Percentiles rank a stretch among this genome's conserved stretches.
Evolutionary conservation across 1,139 yeast species (phyloP).

Genomic region (Trichomonascaceae sp.): DNA sequence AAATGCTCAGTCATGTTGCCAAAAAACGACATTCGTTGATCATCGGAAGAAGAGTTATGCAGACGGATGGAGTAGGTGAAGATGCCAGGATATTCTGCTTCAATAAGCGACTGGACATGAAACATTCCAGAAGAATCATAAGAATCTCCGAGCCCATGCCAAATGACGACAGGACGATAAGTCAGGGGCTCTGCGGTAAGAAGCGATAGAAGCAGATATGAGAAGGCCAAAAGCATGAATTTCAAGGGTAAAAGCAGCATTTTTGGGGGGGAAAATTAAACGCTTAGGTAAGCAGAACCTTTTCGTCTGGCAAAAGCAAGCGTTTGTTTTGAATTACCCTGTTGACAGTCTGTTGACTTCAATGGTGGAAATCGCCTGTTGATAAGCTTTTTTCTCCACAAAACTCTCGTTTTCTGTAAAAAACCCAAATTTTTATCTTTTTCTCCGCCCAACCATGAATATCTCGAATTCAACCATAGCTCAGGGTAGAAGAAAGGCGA

Average conservation of each 20-base stretch:
- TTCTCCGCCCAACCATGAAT: slow-evolving; percentile 47
- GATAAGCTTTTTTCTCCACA: neutral
- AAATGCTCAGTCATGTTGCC: slow-evolving; percentile 50
- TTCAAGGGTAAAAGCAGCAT: neutral
- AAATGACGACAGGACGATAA: slow-evolving; percentile 53
- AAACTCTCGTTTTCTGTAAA: neutral
- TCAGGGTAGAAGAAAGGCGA: slow-evolving; percentile 72
- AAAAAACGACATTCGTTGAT: slow-evolving; percentile 49
- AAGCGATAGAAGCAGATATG: neutral
- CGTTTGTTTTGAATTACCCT: neutral
- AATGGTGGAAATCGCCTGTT: neutral
- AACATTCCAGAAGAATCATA: slow-evolving; percentile 59
- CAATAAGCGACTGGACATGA: slow-evolving; percentile 41
- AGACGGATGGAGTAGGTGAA: slow-evolving; percentile 50
- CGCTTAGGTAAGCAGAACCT: neutral
- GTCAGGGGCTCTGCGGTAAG: neutral
- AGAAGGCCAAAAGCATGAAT: neutral
- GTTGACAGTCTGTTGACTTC: neutral
- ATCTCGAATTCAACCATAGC: slow-evolving; percentile 86
- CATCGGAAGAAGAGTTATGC: slow-evolving; percentile 45
- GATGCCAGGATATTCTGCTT: slow-evolving; percentile 44
- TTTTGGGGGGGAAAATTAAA: too few relatives aligned
- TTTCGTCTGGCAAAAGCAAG: neutral
- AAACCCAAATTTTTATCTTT: neutral
- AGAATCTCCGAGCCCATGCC: slow-evolving; percentile 84